Percentiles rank a stretch among this genome's conserved stretches.
Conservation (phyloP, 1,284 basidiomycete genomes). For the Leccinum fuscescens region DNA sequence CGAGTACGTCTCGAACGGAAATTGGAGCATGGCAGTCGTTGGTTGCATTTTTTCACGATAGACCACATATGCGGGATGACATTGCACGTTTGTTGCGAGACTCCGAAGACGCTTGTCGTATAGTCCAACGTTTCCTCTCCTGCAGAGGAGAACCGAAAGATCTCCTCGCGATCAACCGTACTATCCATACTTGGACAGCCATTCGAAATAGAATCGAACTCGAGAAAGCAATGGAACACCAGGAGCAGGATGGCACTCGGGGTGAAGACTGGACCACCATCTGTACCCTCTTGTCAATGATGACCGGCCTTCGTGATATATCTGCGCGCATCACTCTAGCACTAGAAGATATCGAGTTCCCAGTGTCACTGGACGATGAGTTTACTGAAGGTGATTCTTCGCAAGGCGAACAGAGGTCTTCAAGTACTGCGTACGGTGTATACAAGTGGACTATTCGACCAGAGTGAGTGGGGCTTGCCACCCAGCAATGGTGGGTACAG, state of each 20-base stretch:
- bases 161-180: constrained; percentile 59
- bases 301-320: constrained; percentile 57
- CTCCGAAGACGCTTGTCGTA: constrained; percentile 72
- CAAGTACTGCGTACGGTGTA: constrained; percentile 12
- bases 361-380: constrained; percentile 17
- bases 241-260: constrained; percentile 35
- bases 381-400: constrained; percentile 28
- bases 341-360: constrained; percentile 39
- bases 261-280: constrained; percentile 54
- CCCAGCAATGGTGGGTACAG: background rate
- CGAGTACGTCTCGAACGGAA: constrained; percentile 72
- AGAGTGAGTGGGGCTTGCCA: constrained; percentile 43
- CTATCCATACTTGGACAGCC: constrained; percentile 57
- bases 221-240: constrained; percentile 54
- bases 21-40: constrained; percentile 78
- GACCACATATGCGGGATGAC: constrained; percentile 69
- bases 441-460: constrained; percentile 69
- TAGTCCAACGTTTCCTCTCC: constrained; percentile 77
- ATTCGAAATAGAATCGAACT: constrained; percentile 50
- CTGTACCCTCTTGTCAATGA: constrained; percentile 52
- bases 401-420: constrained; percentile 19
- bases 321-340: constrained; percentile 59
- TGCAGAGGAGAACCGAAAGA: constrained; percentile 69
- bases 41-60: constrained; percentile 71
- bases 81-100: constrained; percentile 57